Evolutionary conservation across 2,329 filamentous ascomycete genomes (phyloP), one percentile per base, ranked within the genome.

Genomic region (Fulvia fulva): DNA sequence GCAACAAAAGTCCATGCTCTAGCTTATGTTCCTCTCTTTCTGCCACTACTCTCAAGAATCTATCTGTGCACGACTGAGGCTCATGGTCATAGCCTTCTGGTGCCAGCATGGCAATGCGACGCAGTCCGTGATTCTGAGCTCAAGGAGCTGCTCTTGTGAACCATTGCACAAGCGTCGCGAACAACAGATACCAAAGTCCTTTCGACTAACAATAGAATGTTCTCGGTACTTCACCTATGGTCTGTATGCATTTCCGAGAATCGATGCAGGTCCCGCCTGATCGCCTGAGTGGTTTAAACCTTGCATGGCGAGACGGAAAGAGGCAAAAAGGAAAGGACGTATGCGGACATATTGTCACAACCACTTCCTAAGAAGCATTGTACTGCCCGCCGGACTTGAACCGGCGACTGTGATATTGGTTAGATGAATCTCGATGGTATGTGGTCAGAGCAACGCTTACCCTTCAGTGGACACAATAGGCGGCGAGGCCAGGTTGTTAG

Each of bases 1-100:
- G 37, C 37, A 41, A 41, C 14, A 97, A 96, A 3, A 99, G 81
- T 16, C 94, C 93, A 4, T 97, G 83, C 73, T 94, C 95, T 60
- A 96, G 81, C 81, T 69, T 51, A 66, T 65, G 19, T 57, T 67
- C 22, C 64, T 63, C 80, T 44, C 83, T 79, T 64, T 84, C 41
- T 65, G 64, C 11, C 62, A 63, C 1, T 63, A 63, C 37, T 41
- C 5, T 41, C 5, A n/a, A n/a, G 19, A n/a, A 5, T 19, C 37
- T n/a, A 16, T 41, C 14, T 4, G 14, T 19, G 14, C 37, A 41
- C 8, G 8, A 32, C 12, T 32, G 2, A 32, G 12, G 28, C n/a
- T n/a, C n/a, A n/a, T n/a, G n/a, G n/a, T n/a, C n/a, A n/a, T n/a
- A n/a, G n/a, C n/a, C n/a, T n/a, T n/a, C n/a, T n/a, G n/a, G n/a